These are phyloP conservation scores for Cajanus cajan DNA, from an alignment of 306 rosid species.

Conservation along the genomic window DNA sequence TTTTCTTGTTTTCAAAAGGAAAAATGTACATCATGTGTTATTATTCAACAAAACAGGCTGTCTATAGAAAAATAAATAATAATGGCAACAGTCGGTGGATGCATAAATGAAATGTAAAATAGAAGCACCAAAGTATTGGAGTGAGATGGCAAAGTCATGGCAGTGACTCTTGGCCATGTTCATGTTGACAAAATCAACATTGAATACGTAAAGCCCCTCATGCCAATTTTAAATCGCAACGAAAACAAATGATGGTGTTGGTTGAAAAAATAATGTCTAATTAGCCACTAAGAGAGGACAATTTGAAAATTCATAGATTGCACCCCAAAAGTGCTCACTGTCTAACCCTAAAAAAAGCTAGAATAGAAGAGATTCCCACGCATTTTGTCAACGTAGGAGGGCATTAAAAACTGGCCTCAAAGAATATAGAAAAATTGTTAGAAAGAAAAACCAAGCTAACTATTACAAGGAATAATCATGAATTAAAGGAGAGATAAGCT, in stretches of 20 bases:
- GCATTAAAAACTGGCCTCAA: neutral
- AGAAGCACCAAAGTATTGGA: constrained; percentile 30
- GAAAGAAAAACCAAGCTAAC: neutral
- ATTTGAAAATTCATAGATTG: neutral
- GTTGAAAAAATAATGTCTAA: constrained; percentile 16
- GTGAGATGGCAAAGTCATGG: constrained; percentile 31
- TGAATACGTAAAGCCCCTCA: constrained; percentile 1
- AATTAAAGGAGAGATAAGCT: neutral
- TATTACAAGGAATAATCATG: neutral
- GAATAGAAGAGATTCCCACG: neutral
- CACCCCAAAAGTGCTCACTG: neutral
- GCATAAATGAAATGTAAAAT: constrained; percentile 32
- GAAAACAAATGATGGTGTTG: constrained; percentile 24
- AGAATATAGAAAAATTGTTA: neutral
- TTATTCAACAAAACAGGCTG: constrained; percentile 43
- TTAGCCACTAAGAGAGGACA: neutral
- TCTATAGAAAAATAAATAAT: neutral
- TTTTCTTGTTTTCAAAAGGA: constrained; percentile 29
- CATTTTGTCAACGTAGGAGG: neutral
- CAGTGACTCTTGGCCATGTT: constrained; percentile 24
- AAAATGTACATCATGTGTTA: constrained; percentile 26
- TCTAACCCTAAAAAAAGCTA: neutral
- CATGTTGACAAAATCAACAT: constrained; percentile 35
- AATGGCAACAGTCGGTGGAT: constrained; percentile 32
- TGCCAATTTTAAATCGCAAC: constrained; percentile 14